Evolutionary conservation across 78 protist species (phyloP), one percentile per base, ranked within the genome.

Genomic region (Creolimax fragrantissima): DNA sequence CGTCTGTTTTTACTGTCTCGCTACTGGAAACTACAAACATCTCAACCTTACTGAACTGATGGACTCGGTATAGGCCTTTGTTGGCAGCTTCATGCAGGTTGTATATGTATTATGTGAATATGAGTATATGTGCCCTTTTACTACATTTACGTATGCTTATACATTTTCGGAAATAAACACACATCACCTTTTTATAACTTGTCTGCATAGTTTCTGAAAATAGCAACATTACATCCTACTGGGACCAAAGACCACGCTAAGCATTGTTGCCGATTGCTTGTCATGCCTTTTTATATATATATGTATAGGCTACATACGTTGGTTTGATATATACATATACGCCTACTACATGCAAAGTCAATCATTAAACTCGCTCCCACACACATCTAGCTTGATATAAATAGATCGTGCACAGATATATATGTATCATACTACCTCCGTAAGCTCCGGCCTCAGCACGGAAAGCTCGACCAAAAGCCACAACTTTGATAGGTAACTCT

Each of bases 11-110:
- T 17, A 58, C 74, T 32, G 74, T 58, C 74, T 58, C 95, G 39
- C 95, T 94, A 5, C 3, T 44, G 41, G 95, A 44, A 35, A 96
- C 43, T 35, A 85, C 94, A 90, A 96, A 95, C 96, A 96, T 95
- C 83, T 97, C 99, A 35, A 97, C 97, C 90, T 98, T 96, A 4
- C 94, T 92, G 91, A 98, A 98, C 42, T 97, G 98, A 86, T 97
- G 98, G 35, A 96, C 96, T 39, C 98, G 85, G 93, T 96, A 98
- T 3, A 98, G 91, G 3, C 98, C 99, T 2, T 58, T 24, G 47
- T 36, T 35, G 83, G 91, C 7, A 83, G 41, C 92, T 89, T 0
- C 74, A 58, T 0, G 24, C 74, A 58, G 74, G 3, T 47, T 4
- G 84, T 89, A 37, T 24, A 45, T 67, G 6, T 5, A 66, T 89